A percentile compares a stretch with the other conserved stretches of the same genome.
phyloP scores from a whole-genome alignment of 768 basidiomycete genomes.

The Podaxis rugospora region DNA sequence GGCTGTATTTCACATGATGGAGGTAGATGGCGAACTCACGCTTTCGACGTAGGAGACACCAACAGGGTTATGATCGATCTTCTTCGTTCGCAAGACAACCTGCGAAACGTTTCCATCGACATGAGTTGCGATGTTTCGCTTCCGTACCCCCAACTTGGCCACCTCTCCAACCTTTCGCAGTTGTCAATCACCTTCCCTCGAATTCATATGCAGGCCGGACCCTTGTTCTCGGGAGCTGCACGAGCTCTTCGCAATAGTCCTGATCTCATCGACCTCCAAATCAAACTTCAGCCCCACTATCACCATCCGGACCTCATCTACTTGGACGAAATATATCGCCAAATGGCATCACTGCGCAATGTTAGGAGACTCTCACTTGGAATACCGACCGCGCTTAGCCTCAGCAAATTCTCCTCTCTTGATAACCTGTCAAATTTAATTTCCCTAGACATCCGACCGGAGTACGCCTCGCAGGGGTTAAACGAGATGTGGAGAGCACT shows the following conservation, averaged over 20 bases:
- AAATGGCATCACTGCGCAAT: not conserved
- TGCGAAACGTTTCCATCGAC: not conserved
- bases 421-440: not conserved
- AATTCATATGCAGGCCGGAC: not conserved
- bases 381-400: not conserved
- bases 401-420: not conserved
- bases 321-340: not conserved
- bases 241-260: not conserved
- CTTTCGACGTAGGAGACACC: not conserved
- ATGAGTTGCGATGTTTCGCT: not conserved
- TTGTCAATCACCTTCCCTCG: not conserved
- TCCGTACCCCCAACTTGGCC: not conserved
- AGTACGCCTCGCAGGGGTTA: not conserved
- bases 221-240: not conserved
- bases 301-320: not conserved
- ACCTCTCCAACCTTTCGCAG: not conserved
- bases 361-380: not conserved
- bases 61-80: not conserved
- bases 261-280: not conserved
- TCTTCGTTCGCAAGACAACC: not conserved
- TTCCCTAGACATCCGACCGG: not conserved
- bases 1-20: not conserved
- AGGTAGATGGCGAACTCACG: not conserved
- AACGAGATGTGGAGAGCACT: not conserved
- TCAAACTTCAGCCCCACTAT: not conserved